These are phyloP conservation scores for Metarhizium sp. DNA, from an alignment of 2,329 filamentous ascomycete genomes.

Conservation along the genomic window DNA sequence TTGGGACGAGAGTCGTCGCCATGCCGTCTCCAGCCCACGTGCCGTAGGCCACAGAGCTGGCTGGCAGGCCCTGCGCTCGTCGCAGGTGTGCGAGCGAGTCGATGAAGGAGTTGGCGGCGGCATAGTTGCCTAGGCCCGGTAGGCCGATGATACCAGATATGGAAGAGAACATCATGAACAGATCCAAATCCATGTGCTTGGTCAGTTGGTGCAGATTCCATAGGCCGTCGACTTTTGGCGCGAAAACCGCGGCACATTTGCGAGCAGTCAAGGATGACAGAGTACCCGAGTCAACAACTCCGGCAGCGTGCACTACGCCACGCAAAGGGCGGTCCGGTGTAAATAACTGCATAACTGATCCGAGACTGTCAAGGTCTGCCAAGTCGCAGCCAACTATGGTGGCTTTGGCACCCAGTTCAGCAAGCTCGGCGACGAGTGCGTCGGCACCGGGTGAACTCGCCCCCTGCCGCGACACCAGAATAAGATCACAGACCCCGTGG, in stretches of 20 bases:
- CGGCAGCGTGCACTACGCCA: too few relatives aligned
- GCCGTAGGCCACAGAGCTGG: conserved; percentile 7
- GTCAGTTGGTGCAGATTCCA: too few relatives aligned
- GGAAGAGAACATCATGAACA: conserved; percentile 15
- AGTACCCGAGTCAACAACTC: too few relatives aligned
- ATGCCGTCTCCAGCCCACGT: conserved; percentile 6
- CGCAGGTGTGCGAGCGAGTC: conserved; percentile 27
- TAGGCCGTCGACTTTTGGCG: too few relatives aligned
- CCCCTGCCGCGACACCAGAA: too few relatives aligned
- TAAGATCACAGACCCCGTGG: too few relatives aligned
- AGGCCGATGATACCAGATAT: conserved; percentile 23
- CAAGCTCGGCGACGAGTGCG: conserved; percentile 5
- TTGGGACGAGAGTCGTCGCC: conserved; percentile 4
- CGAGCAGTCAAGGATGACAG: too few relatives aligned
- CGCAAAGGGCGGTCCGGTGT: too few relatives aligned
- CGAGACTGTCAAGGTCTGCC: conserved; percentile 3
- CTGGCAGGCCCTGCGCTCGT: conserved; percentile 10
- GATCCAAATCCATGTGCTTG: too few relatives aligned
- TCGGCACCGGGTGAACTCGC: conserved; percentile 1
- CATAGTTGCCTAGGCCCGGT: conserved; percentile 27
- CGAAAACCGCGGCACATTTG: too few relatives aligned
- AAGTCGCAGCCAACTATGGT: conserved; percentile 7
- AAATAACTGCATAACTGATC: background rate
- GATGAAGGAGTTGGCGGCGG: conserved; percentile 29
- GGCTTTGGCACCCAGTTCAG: conserved; percentile 7